These are phyloP conservation scores for Luffa acutangula DNA, from an alignment of 306 rosid genomes.

Conservation along the genomic window DNA sequence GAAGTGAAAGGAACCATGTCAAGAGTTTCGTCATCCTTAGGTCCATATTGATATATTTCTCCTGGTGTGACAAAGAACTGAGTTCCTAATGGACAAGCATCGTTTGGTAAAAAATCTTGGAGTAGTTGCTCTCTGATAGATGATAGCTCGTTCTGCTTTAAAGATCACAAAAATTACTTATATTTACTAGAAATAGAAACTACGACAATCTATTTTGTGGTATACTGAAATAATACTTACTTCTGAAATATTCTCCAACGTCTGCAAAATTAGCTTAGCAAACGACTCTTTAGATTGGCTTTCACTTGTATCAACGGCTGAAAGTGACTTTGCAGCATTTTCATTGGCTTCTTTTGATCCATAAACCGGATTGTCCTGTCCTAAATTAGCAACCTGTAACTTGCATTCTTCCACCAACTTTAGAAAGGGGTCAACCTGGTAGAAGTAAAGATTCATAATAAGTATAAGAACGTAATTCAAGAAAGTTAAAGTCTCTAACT, in stretches of 20 bases:
- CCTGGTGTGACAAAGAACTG: conserved; percentile 34
- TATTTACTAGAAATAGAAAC: not conserved
- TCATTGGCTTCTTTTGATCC: conserved; percentile 70
- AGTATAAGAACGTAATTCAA: not conserved
- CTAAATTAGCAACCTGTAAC: conserved; percentile 30
- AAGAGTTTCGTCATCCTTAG: conserved; percentile 2
- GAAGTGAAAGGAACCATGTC: conserved; percentile 6
- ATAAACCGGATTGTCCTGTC: conserved; percentile 23
- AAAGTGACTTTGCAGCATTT: conserved; percentile 35
- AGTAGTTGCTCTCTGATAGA: conserved; percentile 36
- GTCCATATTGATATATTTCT: conserved; percentile 25
- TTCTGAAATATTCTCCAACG: conserved; percentile 29
- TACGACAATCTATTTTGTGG: not conserved
- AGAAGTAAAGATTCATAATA: not conserved
- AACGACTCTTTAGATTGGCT: conserved; percentile 32
- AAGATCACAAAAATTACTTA: not conserved
- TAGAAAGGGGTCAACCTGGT: conserved; percentile 75
- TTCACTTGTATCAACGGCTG: conserved; percentile 20
- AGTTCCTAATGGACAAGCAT: conserved; percentile 37
- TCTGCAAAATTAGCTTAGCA: conserved; percentile 40
- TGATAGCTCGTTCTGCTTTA: conserved; percentile 20
- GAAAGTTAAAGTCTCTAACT: not conserved
- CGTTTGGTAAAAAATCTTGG: conserved; percentile 45
- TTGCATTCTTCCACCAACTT: conserved; percentile 50
- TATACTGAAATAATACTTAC: conserved; percentile 19